Conservation (phyloP, 73 alveolate species). For the Paramecium caudatum region DNA sequence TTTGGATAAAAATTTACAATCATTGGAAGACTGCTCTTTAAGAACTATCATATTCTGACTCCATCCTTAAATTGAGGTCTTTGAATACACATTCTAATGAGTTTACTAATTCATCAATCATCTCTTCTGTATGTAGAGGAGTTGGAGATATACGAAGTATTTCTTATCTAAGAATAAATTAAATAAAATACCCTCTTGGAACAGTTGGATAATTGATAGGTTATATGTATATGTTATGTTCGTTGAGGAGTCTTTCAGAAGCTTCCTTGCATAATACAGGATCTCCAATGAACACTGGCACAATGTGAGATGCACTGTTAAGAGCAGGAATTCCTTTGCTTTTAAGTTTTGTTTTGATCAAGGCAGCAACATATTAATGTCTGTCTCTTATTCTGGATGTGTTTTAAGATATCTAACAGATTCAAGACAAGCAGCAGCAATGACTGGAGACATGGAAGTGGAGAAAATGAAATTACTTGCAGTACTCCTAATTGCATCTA, state of each 20-base stretch:
- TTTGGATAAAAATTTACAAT: constrained; percentile 1
- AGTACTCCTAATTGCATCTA: constrained; percentile 81
- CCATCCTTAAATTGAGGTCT: constrained; percentile 51
- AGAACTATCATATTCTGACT: neutral
- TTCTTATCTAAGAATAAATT: constrained; percentile 64
- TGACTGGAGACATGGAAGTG: constrained; percentile 87
- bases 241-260: constrained; percentile 78
- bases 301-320: constrained; percentile 81
- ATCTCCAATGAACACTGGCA: constrained; percentile 87
- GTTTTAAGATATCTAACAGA: constrained; percentile 80
- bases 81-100: constrained; percentile 70
- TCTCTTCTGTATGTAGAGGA: constrained; percentile 78
- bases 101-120: constrained; percentile 71
- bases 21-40: constrained; percentile 36
- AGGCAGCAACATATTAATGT: constrained; percentile 73
- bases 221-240: constrained; percentile 82
- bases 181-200: constrained; percentile 77
- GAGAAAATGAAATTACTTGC: constrained; percentile 87
- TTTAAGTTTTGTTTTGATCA: constrained; percentile 69
- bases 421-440: constrained; percentile 82
- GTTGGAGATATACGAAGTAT: constrained; percentile 78
- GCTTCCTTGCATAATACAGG: constrained; percentile 79
- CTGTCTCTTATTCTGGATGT: constrained; percentile 77
- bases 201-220: constrained; percentile 92
- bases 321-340: constrained; percentile 82